Base-by-base conservation (phyloP, 1,139 yeast species). In the Candida smagusa region DNA sequence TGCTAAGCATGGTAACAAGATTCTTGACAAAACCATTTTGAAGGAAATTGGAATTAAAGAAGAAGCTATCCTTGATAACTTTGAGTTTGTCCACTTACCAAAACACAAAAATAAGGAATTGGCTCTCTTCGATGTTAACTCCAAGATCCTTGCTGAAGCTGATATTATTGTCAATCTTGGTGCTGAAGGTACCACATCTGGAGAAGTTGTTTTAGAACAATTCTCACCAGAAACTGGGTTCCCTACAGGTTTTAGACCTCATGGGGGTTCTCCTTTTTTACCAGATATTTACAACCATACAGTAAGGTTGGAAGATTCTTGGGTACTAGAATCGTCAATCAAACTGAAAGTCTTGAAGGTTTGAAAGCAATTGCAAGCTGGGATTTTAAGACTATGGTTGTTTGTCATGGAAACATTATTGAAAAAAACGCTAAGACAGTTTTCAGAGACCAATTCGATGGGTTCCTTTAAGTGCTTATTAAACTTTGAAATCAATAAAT, bases 331-430 rank as follows among this genome's bases (percentile, higher is more conserved):
- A 25, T 33, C 22, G 40, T 30, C 23, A 30, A 30, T 22, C 24
- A 7, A 9, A 9, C 12, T n/a, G 9, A 40, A 24, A 39, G 44
- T 7, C 34, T 39, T 11, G 42, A 39, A 2, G 77, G 68, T 0
- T 43, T 74, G 37, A 48, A 59, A 34, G 58, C 61, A 4, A 59
- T 78, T 33, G 45, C 57, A 36, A 38, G 47, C 9, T 73, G 78
- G 79, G 72, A 72, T 33, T 73, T 79, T 44, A 67, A 72, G 16
- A 60, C 63, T 13, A 63, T 79, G 39, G 71, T 81, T 25, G 65
- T 74, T 51, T 75, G 82, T 45, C 87, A 81, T 50, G 87, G 86
- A 6, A 74, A 73, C 39, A 63, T 77, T 11, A 57, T 79, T 39
- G 77, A 74, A 11, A 52, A 53, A 3, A 59, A 66, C 36, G 79